These are phyloP conservation scores for Picea engelmannii DNA, from an alignment of 83 land plant genomes.

Conservation along the genomic window DNA sequence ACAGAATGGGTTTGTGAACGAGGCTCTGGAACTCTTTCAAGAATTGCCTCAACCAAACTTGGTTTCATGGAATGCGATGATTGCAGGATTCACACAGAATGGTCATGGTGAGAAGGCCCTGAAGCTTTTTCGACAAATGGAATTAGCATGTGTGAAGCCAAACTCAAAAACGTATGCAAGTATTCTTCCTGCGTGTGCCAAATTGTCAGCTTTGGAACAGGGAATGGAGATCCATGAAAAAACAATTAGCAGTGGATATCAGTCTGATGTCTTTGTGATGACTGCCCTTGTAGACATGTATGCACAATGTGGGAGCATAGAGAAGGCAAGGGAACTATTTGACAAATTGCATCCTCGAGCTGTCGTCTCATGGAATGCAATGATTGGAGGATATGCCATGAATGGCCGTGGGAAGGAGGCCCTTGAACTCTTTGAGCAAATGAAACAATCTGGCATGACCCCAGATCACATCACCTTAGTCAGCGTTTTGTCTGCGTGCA, in stretches of 20 bases:
- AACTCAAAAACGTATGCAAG: neutral
- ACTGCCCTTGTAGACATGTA: neutral
- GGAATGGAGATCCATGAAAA: neutral
- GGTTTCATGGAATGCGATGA: too few species aligned
- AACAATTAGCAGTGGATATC: slow-evolving; percentile 5
- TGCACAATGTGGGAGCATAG: neutral
- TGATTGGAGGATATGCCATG: too few species aligned
- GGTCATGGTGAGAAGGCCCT: slow-evolving; percentile 8
- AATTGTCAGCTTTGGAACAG: neutral
- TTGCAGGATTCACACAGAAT: neutral
- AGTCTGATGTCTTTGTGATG: neutral
- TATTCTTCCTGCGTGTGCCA: slow-evolving; percentile 5
- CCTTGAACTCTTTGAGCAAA: too few species aligned
- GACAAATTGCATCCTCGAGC: neutral
- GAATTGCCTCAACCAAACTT: too few species aligned
- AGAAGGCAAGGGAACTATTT: neutral
- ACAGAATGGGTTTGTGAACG: too few species aligned
- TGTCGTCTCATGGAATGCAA: too few species aligned
- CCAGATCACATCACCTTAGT: too few species aligned
- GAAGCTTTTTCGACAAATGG: slow-evolving; percentile 7
- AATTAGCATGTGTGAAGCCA: neutral
- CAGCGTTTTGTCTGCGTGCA: too few species aligned
- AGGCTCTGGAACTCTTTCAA: too few species aligned
- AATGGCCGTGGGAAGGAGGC: too few species aligned
- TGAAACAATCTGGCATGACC: too few species aligned